Base-by-base conservation (phyloP, 192 early-diverging fungal species). In the Irineochytrium annulatum region DNA sequence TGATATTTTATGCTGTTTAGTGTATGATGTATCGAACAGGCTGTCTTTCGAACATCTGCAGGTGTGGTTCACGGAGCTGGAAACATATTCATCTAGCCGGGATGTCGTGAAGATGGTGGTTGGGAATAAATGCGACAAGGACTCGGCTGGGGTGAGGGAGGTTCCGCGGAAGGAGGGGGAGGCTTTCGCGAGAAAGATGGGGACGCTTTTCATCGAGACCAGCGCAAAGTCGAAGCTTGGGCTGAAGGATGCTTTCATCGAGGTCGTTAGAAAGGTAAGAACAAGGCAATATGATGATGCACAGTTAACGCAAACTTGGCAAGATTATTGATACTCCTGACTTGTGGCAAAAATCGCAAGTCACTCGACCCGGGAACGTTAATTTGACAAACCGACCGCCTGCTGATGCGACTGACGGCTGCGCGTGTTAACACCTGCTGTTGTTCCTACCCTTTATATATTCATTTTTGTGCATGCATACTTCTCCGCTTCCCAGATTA, bases 91-190 rank as follows among this genome's bases (percentile, higher is more conserved):
- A 39, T 85, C 91, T 8, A 86, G 68, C 55, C 78, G 80, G 48
- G 89, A 94, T 27, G 88, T 99, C 33, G 87, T 99, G 30, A 96
- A 92, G 75, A 96, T 97, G 83, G 87, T 99, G 69, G 90, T 99
- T 19, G 97, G 95, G 51, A 99, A 99, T 74, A 99, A 99, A 69
- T 86, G 91, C 43, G 97, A 99, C 77, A 94, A 92, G 81, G 93
- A 90, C 76, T 60, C 57, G 2, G 49, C 62, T 1, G 60, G 70
- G 3, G 80, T 76, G 56, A 69, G 91, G 34, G 85, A 86, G 52
- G 95, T 99, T 52, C 72, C 86, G 27, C 68, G 86, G 57, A 85
- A 88, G 60, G 96, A 99, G 62, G 96, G 94, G 22, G 87, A 86
- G 37, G 91, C 85, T n/a, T 93, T 91, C 68, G 96, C 96, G 26